Evolutionary conservation across 306 rosid genomes (phyloP).

Genomic region (Gastrolobium villosum): DNA sequence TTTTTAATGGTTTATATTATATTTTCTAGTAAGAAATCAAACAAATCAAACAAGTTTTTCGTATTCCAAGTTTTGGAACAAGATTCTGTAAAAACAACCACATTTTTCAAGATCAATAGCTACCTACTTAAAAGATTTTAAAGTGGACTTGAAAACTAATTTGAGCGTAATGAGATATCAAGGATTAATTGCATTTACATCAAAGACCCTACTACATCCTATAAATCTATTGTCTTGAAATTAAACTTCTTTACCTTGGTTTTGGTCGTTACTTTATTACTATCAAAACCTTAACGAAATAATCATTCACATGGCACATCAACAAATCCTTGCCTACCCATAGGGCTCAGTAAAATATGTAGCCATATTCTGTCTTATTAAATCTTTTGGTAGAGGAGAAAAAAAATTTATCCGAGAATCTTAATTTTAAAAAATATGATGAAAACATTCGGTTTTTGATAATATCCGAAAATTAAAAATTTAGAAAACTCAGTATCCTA

Average conservation of each 20-base stretch:
- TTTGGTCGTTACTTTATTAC: background rate
- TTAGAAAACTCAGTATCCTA: too few species aligned
- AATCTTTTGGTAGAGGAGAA: too few species aligned
- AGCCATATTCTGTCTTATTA: background rate
- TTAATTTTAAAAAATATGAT: too few species aligned
- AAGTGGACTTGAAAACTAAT: background rate
- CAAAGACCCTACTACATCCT: background rate
- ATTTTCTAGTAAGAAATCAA: too few species aligned
- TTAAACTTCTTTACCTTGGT: background rate
- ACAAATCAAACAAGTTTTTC: background rate
- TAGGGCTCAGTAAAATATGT: background rate
- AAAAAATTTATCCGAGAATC: too few species aligned
- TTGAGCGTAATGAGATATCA: constrained; percentile 16
- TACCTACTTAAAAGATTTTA: background rate
- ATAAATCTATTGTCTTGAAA: background rate
- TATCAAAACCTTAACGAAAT: background rate
- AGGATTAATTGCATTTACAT: background rate
- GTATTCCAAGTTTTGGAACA: background rate
- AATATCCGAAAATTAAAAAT: too few species aligned
- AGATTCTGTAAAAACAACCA: background rate
- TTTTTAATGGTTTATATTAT: too few species aligned
- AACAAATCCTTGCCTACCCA: background rate
- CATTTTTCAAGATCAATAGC: background rate
- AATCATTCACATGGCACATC: background rate
- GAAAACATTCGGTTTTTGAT: too few species aligned